phyloP scores from a whole-genome alignment of 2,329 filamentous ascomycete genomes.

The Cordyceps cateniannulata region DNA sequence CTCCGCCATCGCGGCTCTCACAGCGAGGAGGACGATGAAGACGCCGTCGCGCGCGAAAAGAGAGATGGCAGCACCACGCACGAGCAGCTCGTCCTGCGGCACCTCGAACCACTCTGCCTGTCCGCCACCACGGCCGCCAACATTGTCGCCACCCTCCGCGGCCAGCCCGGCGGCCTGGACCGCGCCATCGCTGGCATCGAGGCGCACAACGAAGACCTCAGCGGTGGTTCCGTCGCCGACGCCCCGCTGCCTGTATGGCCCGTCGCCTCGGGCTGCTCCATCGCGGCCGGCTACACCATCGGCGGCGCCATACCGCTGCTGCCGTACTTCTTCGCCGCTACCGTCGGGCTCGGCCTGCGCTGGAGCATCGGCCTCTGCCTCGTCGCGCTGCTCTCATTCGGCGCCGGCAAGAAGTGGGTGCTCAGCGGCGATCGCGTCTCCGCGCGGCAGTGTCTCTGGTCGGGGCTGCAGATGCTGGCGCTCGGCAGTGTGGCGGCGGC shows the following conservation, averaged over 20 bases:
- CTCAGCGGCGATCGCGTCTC: constrained; percentile 19
- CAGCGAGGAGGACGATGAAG: constrained; percentile 6
- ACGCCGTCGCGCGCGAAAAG: constrained; percentile 11
- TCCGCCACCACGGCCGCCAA: constrained; percentile 16
- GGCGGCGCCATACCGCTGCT: constrained; percentile 56
- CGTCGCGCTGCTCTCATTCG: constrained; percentile 48
- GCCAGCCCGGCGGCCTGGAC: constrained; percentile 25
- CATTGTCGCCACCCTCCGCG: constrained; percentile 22
- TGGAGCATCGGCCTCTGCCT: constrained; percentile 50
- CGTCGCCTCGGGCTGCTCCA: constrained; percentile 47
- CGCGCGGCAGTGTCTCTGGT: constrained; percentile 20
- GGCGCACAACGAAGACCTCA: constrained; percentile 11
- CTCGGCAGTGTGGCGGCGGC: constrained; percentile 27
- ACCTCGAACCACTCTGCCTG: constrained; percentile 28
- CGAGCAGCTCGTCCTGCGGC: constrained; percentile 23
- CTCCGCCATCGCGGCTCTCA: constrained; percentile 15
- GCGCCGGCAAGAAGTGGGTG: constrained; percentile 46
- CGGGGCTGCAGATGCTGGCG: constrained; percentile 29
- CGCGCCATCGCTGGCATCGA: constrained; percentile 18
- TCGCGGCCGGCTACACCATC: constrained; percentile 55
- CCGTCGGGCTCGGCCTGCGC: constrained; percentile 36
- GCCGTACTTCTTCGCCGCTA: constrained; percentile 51
- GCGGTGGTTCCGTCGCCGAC: not conserved
- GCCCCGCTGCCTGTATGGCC: constrained; percentile 25
- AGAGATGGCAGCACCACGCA: constrained; percentile 12